Percentiles rank a stretch among this genome's conserved stretches.
Conservation (phyloP, 1,284 basidiomycete genomes). For the Irpex sp. region DNA sequence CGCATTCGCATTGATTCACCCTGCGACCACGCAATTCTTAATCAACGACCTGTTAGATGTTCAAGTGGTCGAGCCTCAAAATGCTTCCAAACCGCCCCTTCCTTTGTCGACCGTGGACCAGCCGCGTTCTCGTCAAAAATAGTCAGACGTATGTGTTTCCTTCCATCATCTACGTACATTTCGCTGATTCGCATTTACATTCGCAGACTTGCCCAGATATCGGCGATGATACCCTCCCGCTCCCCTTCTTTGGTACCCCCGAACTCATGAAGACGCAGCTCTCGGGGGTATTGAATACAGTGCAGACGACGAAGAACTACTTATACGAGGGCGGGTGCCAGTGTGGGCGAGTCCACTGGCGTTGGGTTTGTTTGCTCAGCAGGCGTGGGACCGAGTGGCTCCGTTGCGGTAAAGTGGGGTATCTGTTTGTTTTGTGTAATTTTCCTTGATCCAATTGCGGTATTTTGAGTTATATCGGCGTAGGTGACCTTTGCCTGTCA, state of each 20-base stretch:
- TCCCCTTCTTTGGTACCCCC: slow-evolving; percentile 52
- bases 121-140: too few relatives aligned
- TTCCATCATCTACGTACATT: background rate
- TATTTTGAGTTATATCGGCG: too few relatives aligned
- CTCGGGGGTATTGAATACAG: slow-evolving; percentile 48
- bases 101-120: too few relatives aligned
- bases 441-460: too few relatives aligned
- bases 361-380: slow-evolving; percentile 59
- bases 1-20: too few relatives aligned
- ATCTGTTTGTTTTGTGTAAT: too few relatives aligned
- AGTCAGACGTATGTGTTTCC: slow-evolving; percentile 47
- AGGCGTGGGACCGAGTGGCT: slow-evolving; percentile 47
- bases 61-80: too few relatives aligned
- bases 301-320: slow-evolving; percentile 42
- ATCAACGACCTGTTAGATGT: too few relatives aligned
- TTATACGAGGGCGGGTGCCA: slow-evolving; percentile 51
- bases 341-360: slow-evolving; percentile 51
- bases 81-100: too few relatives aligned
- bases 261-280: slow-evolving; percentile 53
- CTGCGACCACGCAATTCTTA: too few relatives aligned
- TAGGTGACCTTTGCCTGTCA: too few relatives aligned
- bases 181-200: background rate
- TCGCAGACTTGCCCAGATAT: slow-evolving; percentile 64
- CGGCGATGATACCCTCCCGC: slow-evolving; percentile 63
- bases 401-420: too few relatives aligned